Conservation (phyloP, 805 yeast species). For the Cyberlindnera saturnus region DNA sequence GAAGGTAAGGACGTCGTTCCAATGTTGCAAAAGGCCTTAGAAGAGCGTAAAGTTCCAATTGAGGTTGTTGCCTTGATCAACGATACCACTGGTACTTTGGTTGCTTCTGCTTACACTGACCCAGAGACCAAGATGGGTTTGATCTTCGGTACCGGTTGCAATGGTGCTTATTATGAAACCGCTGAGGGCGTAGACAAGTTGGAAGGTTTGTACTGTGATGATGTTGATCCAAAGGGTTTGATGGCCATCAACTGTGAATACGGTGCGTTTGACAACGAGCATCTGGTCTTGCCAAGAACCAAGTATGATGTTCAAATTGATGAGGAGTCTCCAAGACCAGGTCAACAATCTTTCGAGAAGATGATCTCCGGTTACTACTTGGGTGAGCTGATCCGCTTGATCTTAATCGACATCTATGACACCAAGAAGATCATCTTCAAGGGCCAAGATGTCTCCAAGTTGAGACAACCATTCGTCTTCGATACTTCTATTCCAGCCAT, state of each 20-base stretch:
- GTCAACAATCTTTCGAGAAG: conserved; percentile 93
- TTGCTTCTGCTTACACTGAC: conserved; percentile 91
- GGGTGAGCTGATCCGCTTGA: conserved; percentile 85
- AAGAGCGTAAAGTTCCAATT: conserved; percentile 63
- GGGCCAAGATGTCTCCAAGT: conserved; percentile 58
- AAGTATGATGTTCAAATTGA: conserved; percentile 80
- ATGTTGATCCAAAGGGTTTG: conserved; percentile 55
- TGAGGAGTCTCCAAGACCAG: conserved; percentile 87
- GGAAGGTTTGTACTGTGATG: conserved; percentile 60
- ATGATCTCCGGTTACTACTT: conserved; percentile 96
- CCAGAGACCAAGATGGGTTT: conserved; percentile 88
- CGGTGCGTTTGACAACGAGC: conserved; percentile 96
- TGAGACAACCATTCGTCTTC: conserved; percentile 62
- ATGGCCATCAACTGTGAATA: conserved; percentile 99
- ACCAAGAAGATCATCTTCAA: conserved; percentile 58
- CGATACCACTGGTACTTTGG: conserved; percentile 96
- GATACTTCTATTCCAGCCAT: conserved; percentile 86
- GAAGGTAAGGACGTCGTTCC: conserved; percentile 95
- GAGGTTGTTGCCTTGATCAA: conserved; percentile 88
- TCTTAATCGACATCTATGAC: conserved; percentile 63
- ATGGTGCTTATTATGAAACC: conserved; percentile 90
- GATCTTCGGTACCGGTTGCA: conserved; percentile 96
- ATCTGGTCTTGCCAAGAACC: conserved; percentile 77
- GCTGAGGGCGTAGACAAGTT: conserved; percentile 74
- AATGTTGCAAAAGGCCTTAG: conserved; percentile 74